Evolutionary conservation across 768 basidiomycete genomes (phyloP).

Genomic region (Gloeophyllum trabeum): DNA sequence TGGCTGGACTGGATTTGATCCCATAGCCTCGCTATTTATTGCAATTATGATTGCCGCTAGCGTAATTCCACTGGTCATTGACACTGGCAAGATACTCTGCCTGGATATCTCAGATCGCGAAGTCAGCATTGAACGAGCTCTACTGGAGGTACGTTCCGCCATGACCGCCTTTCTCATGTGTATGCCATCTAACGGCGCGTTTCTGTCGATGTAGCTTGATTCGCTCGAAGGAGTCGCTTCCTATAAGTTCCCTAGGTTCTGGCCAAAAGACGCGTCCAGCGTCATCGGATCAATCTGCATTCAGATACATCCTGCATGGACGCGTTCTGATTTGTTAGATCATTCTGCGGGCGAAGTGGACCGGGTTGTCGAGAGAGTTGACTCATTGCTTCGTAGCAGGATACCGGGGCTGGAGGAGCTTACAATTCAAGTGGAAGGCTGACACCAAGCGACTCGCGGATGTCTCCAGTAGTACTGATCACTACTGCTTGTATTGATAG

Average conservation of each 20-base stretch:
- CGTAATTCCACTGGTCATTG: conserved; percentile 90
- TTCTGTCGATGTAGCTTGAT: conserved; percentile 48
- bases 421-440: conserved; percentile 78
- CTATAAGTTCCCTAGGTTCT: conserved; percentile 78
- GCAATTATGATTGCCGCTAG: conserved; percentile 91
- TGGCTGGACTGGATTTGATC: conserved; percentile 98
- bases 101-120: conserved; percentile 71
- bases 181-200: not conserved
- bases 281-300: conserved; percentile 90
- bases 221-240: conserved; percentile 72
- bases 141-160: conserved; percentile 42
- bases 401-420: conserved; percentile 83
- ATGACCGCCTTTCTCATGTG: not conserved
- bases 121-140: conserved; percentile 39
- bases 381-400: conserved; percentile 53
- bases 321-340: conserved; percentile 41
- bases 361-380: conserved; percentile 66
- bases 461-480: too few species aligned
- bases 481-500: too few species aligned
- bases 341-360: conserved; percentile 51
- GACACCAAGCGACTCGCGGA: too few species aligned
- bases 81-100: conserved; percentile 81
- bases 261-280: conserved; percentile 86
- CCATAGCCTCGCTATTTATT: conserved; percentile 94
- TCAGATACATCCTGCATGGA: conserved; percentile 59